phyloP scores from a whole-genome alignment of 768 basidiomycete species.

The Amanita pallidorosea region DNA sequence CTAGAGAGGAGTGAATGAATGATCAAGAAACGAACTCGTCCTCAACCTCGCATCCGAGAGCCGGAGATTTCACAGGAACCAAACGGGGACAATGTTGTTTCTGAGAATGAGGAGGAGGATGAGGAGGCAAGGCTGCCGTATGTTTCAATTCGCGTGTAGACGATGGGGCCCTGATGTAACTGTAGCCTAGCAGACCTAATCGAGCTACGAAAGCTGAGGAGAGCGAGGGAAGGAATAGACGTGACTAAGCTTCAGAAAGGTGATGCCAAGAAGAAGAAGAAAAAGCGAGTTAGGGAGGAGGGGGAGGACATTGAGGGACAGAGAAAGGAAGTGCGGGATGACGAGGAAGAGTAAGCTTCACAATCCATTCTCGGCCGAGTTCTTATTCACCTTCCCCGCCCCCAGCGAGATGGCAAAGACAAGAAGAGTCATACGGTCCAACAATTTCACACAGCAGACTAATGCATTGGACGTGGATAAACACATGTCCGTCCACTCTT shows the following conservation, averaged over 20 bases:
- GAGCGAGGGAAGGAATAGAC: conserved; percentile 75
- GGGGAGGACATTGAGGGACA: conserved; percentile 22
- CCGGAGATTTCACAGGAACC: conserved; percentile 24
- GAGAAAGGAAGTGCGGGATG: conserved; percentile 29
- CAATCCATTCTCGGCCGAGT: not conserved
- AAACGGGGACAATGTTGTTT: conserved; percentile 23
- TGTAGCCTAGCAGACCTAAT: conserved; percentile 72
- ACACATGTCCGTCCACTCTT: conserved; percentile 67
- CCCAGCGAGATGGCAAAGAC: conserved; percentile 56
- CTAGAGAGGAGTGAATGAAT: conserved; percentile 17
- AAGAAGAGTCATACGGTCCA: conserved; percentile 63
- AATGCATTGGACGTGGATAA: conserved; percentile 95
- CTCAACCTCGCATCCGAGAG: conserved; percentile 47
- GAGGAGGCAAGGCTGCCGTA: conserved; percentile 40
- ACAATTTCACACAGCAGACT: conserved; percentile 97
- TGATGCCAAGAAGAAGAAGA: conserved; percentile 57
- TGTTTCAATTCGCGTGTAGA: conserved; percentile 13
- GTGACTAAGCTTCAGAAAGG: conserved; percentile 76
- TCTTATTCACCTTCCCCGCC: not conserved
- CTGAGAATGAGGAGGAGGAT: conserved; percentile 27
- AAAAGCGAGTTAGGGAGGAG: conserved; percentile 41
- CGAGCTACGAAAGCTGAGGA: conserved; percentile 69
- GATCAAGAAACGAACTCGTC: conserved; percentile 70
- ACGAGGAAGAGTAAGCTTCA: conserved; percentile 53
- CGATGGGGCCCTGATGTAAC: not conserved